Evolutionary conservation across 495 filamentous ascomycete species (phyloP), one percentile per base, ranked within the genome.

Genomic region (Durotheca rogersii): DNA sequence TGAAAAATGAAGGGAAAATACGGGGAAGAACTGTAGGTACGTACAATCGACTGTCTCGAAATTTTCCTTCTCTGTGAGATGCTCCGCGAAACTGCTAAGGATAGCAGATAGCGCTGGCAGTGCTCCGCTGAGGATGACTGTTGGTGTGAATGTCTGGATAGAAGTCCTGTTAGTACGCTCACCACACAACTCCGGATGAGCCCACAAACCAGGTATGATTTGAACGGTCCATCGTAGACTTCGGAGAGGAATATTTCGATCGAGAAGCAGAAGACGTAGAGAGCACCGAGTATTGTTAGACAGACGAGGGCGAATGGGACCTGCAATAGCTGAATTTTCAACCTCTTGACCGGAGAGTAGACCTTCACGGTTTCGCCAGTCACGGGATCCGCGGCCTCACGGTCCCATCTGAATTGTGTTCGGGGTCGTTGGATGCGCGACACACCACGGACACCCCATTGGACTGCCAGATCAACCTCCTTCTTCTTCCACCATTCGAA

Each of bases 171-270:
- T n/a, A n/a, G n/a, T n/a, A n/a, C n/a, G n/a, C 21, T 21, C 27
- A n/a, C 17, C 15, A 32, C 15, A 9, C n/a, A 44, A 1, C 23
- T 51, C 5, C 50, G 11, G 7, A 25, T 7, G 16, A 11, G 18
- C 11, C 6, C 40, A 66, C 81, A 63, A 68, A 95, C 90, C 71
- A 98, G 66, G 44, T 92, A 81, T 16, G 75, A 74, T 69, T 98
- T 95, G 41, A 94, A 80, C 0, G 93, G 93, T 0, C 93, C 93
- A 51, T 84, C 84, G 65, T 98, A 98, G 27, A 98, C 81, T 68
- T 98, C 90, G 0, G 85, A 88, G 48, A 98, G 87, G 68, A 97
- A 96, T 35, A 98, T 88, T 66, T 98, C 93, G 64, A 98, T 95
- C 0, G 83, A 83, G 67, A 97, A 97, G 62, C 90, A 94, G 17